A percentile compares a stretch with the other conserved stretches of the same genome.
Conservation (phyloP, 495 filamentous ascomycete genomes). For the Aspergillus sparsus region DNA sequence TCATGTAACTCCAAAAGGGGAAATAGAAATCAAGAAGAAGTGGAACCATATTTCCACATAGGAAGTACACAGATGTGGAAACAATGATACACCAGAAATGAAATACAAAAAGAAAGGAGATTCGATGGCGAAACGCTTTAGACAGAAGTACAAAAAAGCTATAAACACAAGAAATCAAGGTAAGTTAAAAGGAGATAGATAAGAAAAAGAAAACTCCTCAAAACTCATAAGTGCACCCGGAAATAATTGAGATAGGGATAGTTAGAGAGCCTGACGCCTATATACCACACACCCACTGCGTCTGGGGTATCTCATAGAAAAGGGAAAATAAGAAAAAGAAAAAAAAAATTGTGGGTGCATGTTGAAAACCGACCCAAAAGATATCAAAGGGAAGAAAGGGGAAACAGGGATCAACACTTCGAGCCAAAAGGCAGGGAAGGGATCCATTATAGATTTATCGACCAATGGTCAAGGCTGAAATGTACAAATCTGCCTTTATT, state of each 20-base stretch:
- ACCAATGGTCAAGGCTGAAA: background rate
- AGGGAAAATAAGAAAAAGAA: background rate
- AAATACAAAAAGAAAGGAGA: too few relatives aligned
- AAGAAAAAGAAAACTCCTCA: background rate
- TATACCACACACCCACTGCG: constrained; percentile 3
- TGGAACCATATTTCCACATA: too few relatives aligned
- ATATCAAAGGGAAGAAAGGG: background rate
- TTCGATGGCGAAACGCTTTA: too few relatives aligned
- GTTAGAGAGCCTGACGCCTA: constrained; percentile 1
- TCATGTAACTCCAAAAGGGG: too few relatives aligned
- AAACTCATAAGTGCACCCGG: background rate
- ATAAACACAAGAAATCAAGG: too few relatives aligned
- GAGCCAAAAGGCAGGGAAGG: background rate
- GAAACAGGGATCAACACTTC: background rate
- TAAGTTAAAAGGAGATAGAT: background rate
- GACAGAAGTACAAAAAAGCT: too few relatives aligned
- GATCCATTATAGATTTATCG: background rate
- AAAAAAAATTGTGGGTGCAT: background rate
- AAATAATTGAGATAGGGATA: background rate
- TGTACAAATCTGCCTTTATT: constrained; percentile 6
- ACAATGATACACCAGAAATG: too few relatives aligned
- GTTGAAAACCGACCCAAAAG: background rate
- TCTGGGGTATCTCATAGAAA: constrained; percentile 6
- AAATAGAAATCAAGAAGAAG: too few relatives aligned
- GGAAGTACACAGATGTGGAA: too few relatives aligned